Evolutionary conservation across 768 basidiomycete species (phyloP).

Genomic region (Mycena maculata): DNA sequence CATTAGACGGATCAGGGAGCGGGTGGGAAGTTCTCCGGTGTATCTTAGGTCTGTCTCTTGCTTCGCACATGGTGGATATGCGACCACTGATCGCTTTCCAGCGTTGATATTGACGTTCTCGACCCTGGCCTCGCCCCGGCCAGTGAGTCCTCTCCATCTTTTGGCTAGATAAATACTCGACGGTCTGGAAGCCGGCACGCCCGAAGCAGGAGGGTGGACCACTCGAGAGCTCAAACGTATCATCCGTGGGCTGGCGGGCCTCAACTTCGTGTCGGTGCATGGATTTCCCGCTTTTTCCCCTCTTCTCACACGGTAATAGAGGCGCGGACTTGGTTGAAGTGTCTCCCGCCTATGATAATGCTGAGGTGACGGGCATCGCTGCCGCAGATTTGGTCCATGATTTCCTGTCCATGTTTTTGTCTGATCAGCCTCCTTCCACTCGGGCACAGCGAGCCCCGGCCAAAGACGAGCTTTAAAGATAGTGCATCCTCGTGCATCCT

Average conservation of each 20-base stretch:
- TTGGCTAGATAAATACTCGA: not conserved
- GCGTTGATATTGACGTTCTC: slow-evolving; percentile 76
- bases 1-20: slow-evolving; percentile 72
- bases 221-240: slow-evolving; percentile 85
- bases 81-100: slow-evolving; percentile 37
- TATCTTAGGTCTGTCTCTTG: slow-evolving; percentile 71
- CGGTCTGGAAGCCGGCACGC: slow-evolving; percentile 73
- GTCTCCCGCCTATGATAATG: slow-evolving; percentile 76
- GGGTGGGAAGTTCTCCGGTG: slow-evolving; percentile 80
- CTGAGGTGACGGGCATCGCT: slow-evolving; percentile 75
- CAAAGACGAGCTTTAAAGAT: slow-evolving; percentile 46
- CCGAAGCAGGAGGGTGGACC: slow-evolving; percentile 89
- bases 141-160: slow-evolving; percentile 57
- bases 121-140: slow-evolving; percentile 86
- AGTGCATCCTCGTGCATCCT: too few relatives aligned
- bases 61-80: too few relatives aligned
- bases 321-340: slow-evolving; percentile 83
- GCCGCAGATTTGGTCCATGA: slow-evolving; percentile 79
- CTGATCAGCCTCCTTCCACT: slow-evolving; percentile 50
- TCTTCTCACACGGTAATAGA: slow-evolving; percentile 45
- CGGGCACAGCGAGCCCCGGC: slow-evolving; percentile 36
- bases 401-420: slow-evolving; percentile 70
- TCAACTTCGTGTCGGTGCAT: slow-evolving; percentile 80
- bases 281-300: not conserved
- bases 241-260: slow-evolving; percentile 79